Percentiles rank a stretch among this genome's conserved stretches.
Evolutionary conservation across 1,284 basidiomycete genomes (phyloP).

Genomic region (Ceratobasidium sp.): DNA sequence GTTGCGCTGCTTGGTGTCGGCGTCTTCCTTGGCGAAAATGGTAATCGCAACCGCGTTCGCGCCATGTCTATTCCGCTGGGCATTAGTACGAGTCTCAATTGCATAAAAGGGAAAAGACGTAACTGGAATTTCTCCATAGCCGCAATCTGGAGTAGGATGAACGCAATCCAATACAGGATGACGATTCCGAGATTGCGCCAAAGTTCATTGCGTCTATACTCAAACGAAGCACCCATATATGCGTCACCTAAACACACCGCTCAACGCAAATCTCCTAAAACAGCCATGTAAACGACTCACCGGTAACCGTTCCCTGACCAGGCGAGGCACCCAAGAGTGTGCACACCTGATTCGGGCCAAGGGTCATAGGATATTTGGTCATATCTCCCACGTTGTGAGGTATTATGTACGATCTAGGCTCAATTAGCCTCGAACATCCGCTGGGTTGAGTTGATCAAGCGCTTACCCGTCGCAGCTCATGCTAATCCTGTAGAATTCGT

Average conservation of each 20-base stretch:
- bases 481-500: conserved; percentile 80
- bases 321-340: conserved; percentile 47
- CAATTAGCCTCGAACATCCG: conserved; percentile 47
- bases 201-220: conserved; percentile 51
- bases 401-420: conserved; percentile 64
- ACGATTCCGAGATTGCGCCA: conserved; percentile 56
- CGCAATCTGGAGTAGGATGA: conserved; percentile 70
- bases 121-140: conserved; percentile 73
- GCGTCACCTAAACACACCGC: conserved; percentile 50
- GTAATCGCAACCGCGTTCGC: conserved; percentile 61
- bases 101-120: conserved; percentile 49
- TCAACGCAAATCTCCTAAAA: conserved; percentile 55
- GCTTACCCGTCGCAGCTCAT: conserved; percentile 27
- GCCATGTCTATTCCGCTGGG: conserved; percentile 59
- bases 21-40: conserved; percentile 77
- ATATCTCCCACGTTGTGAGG: conserved; percentile 74
- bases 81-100: neutral
- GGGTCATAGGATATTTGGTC: conserved; percentile 65
- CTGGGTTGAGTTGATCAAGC: conserved; percentile 65
- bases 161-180: conserved; percentile 70
- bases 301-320: conserved; percentile 43
- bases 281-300: conserved; percentile 26
- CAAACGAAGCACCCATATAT: conserved; percentile 41
- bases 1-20: conserved; percentile 74
- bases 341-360: conserved; percentile 53